These are phyloP conservation scores for Umbilicaria muhlenbergii DNA, from an alignment of 495 filamentous ascomycete genomes.

Conservation along the genomic window DNA sequence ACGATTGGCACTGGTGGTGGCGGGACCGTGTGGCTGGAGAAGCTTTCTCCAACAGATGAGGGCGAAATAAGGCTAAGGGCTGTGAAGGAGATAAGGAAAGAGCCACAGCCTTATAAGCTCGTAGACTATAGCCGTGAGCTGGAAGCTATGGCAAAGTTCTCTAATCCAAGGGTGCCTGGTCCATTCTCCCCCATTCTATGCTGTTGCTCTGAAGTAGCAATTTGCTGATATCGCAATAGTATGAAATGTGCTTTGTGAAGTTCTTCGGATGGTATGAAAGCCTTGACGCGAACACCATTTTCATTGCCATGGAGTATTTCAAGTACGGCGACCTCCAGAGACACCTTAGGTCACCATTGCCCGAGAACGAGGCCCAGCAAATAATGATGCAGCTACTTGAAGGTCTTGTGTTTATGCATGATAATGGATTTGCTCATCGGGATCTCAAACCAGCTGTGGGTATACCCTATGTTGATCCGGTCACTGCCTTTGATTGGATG, in stretches of 20 bases:
- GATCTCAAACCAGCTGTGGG: conserved; percentile 33
- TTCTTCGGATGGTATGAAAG: conserved; percentile 1
- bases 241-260: neutral
- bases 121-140: no score
- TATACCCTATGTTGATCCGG: no score
- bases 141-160: no score
- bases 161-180: no score
- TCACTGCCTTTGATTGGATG: conserved; percentile 1
- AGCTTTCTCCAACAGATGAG: conserved; percentile 2
- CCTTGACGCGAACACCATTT: neutral
- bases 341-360: conserved; percentile 4
- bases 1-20: conserved; percentile 16
- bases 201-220: no score
- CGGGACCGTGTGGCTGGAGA: conserved; percentile 23
- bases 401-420: conserved; percentile 30
- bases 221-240: neutral
- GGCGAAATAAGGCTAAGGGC: no score
- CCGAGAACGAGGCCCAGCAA: conserved; percentile 22
- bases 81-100: no score
- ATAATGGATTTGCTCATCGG: conserved; percentile 29
- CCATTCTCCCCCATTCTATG: no score
- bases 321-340: neutral
- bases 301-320: conserved; percentile 1
- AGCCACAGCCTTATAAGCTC: no score
- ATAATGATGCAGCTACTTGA: conserved; percentile 28